Evolutionary conservation across 176 grass and related monocot genomes (phyloP).

Genomic region (Tillandsia leiboldiana): DNA sequence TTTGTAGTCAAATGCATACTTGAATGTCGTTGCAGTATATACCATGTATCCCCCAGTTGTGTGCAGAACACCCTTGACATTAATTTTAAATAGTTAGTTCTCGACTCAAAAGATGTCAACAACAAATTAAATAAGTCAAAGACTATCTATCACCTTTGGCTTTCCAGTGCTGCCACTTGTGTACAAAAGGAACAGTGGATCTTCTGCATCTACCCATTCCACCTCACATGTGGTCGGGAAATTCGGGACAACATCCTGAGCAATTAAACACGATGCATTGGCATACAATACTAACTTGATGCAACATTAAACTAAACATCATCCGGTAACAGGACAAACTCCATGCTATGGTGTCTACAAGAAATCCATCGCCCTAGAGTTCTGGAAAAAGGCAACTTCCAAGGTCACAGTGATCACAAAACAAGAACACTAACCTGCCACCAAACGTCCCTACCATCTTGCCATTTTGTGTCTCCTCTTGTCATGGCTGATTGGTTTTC

Average conservation of each 20-base stretch:
- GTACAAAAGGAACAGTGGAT: constrained; percentile 93
- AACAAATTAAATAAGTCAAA: constrained; percentile 8
- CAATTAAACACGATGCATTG: background rate
- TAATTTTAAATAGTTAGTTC: constrained; percentile 15
- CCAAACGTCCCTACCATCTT: constrained; percentile 72
- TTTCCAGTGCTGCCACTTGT: constrained; percentile 98
- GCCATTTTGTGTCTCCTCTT: constrained; percentile 71
- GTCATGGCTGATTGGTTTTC: constrained; percentile 69
- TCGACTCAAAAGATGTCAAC: constrained; percentile 8
- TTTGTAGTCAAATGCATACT: constrained; percentile 96
- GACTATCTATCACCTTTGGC: constrained; percentile 46
- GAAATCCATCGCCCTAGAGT: background rate
- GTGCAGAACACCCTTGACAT: constrained; percentile 74
- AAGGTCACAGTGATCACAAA: background rate
- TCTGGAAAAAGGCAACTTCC: background rate
- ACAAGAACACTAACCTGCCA: constrained; percentile 53
- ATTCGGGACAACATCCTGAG: constrained; percentile 69
- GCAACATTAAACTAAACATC: background rate
- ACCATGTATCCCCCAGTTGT: constrained; percentile 98
- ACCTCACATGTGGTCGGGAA: constrained; percentile 72
- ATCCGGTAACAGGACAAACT: background rate
- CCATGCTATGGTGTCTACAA: background rate
- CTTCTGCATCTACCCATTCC: constrained; percentile 98
- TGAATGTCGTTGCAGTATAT: constrained; percentile 90
- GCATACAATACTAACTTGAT: background rate